Percentiles rank a stretch among this genome's conserved stretches.
Conservation (phyloP, 1,284 basidiomycete species). For the Sanghuangporus sanghuang region DNA sequence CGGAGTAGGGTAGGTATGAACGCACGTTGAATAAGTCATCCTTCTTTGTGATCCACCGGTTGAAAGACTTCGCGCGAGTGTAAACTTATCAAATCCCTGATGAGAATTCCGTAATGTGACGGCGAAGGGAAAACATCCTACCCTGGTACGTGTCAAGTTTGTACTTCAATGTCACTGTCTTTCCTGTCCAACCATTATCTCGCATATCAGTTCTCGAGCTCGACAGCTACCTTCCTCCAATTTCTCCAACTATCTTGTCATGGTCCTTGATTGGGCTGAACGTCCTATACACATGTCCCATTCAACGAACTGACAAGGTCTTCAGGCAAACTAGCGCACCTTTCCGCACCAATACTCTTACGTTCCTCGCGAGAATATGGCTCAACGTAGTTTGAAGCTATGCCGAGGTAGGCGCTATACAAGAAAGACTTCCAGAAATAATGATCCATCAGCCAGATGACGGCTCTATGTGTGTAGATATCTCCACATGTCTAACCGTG, state of each 20-base stretch:
- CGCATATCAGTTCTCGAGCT: constrained; percentile 78
- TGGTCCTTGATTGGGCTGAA: constrained; percentile 65
- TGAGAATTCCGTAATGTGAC: background rate
- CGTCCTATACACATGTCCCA: constrained; percentile 45
- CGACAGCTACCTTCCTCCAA: constrained; percentile 74
- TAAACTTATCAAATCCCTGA: constrained; percentile 26
- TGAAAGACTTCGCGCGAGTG: constrained; percentile 37
- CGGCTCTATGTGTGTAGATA: constrained; percentile 68
- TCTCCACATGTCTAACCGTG: constrained; percentile 75
- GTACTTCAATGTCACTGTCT: constrained; percentile 76
- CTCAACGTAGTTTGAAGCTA: constrained; percentile 77
- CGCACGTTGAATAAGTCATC: constrained; percentile 38
- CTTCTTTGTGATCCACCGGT: constrained; percentile 33
- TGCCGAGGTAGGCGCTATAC: constrained; percentile 75
- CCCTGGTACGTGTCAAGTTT: constrained; percentile 40
- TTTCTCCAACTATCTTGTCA: constrained; percentile 63
- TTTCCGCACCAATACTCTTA: constrained; percentile 88
- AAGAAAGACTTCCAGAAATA: constrained; percentile 75
- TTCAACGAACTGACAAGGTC: background rate
- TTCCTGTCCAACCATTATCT: constrained; percentile 64
- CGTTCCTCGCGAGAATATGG: constrained; percentile 72
- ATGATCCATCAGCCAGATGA: constrained; percentile 77
- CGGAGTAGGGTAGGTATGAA: background rate
- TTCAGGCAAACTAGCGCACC: constrained; percentile 37
- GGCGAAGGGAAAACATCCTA: background rate